Base-by-base conservation (phyloP, 2,329 filamentous ascomycete genomes). In the Stemphylium lycopersici region DNA sequence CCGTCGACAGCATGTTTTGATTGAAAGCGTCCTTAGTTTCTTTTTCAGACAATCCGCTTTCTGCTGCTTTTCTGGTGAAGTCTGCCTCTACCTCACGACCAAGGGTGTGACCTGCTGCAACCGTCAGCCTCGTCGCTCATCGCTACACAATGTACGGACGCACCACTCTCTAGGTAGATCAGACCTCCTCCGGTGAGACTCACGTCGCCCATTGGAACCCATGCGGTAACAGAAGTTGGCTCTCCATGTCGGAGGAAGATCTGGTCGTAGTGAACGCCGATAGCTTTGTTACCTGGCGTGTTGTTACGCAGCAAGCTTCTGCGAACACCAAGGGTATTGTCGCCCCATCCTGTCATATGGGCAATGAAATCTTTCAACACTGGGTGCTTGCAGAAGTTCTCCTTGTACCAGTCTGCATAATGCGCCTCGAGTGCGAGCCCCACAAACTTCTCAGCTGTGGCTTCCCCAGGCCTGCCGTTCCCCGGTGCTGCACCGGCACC, bases 251-350 rank as follows among this genome's bases (percentile, higher is more conserved):
- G 68, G 42, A 86, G 67, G 61, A 85, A 86, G 18, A 81, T 84
- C 69, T 86, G 83, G 61, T 86, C 83, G 60, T 86, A 86, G 56
- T 86, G 84, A 3, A 86, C 83, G 0, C 83, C 83, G 55, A 85
- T 85, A 0, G 83, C 82, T 58, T 83, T 82, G 43, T 81, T 84
- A 0, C 78, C 78, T 0, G 84, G 84, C 0, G 80, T 81, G 59
- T 85, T 85, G 58, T 85, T 85, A 33, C 84, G 72, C 47, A 86
- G 66, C 10, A 86, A 66, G 1, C 81, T 83, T 29, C 84, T 72
- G 6, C 77, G 71, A 3, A 84, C 71, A 5, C 63, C 72, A 3
- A 83, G 65, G 0, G 80, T 82, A 37, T 79, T 65, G 0, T 80
- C 76, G 6, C 61, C 63, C 84, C 84, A 87, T 1, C 80, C 81